A percentile compares a stretch with the other conserved stretches of the same genome.
Evolutionary conservation across 768 basidiomycete genomes (phyloP).

Genomic region (Agaricus subrufescens): DNA sequence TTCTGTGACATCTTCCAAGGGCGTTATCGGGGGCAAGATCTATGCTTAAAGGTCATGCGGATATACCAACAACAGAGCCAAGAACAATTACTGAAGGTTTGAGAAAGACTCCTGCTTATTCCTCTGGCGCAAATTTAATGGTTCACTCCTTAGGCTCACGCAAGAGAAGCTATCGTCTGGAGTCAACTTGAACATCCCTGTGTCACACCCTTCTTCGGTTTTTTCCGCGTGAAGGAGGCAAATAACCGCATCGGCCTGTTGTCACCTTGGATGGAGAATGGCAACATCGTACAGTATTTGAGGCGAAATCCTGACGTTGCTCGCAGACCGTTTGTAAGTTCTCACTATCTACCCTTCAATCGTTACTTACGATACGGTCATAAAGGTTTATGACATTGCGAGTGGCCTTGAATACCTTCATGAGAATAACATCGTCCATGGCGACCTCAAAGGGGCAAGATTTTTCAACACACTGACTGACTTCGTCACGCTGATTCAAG

Average conservation of each 20-base stretch:
- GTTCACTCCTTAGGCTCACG: conserved; percentile 1
- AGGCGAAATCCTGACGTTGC: not conserved
- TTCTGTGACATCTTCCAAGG: conserved; percentile 26
- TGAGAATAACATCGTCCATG: conserved; percentile 9
- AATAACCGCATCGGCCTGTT: conserved; percentile 1
- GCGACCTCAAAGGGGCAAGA: conserved; percentile 13
- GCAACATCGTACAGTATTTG: conserved; percentile 7
- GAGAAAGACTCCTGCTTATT: not conserved
- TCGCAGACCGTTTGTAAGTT: not conserved
- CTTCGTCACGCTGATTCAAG: too few relatives aligned
- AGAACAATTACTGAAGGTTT: conserved; percentile 18
- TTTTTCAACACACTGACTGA: too few relatives aligned
- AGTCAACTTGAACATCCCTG: not conserved
- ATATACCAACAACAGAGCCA: conserved; percentile 15
- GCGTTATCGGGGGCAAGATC: conserved; percentile 7
- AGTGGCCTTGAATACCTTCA: conserved; percentile 12
- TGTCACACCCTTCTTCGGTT: conserved; percentile 3
- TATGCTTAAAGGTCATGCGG: conserved; percentile 22
- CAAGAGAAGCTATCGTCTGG: conserved; percentile 7
- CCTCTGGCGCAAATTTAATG: conserved; percentile 10
- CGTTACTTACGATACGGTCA: not conserved
- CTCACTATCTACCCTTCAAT: not conserved
- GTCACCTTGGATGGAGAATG: conserved; percentile 14
- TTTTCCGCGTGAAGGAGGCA: not conserved
- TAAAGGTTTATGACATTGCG: conserved; percentile 12